Conservation (phyloP, 495 filamentous ascomycete species). For the Diplogelasinospora grovesii region DNA sequence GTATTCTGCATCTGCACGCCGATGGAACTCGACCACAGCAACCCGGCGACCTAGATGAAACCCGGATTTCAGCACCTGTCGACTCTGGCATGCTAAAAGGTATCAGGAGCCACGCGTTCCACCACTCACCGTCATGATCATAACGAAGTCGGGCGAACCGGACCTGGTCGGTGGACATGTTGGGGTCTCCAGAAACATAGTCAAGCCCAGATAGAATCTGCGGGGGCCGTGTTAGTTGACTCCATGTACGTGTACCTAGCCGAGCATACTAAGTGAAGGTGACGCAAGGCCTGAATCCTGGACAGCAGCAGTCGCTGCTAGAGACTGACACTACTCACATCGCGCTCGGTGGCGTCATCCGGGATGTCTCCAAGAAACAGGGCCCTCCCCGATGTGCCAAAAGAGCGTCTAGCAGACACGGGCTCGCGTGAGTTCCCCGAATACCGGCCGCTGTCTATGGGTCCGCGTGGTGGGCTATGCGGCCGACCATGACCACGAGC, state of each 20-base stretch:
- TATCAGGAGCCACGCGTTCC: no score
- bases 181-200: conserved; percentile 18
- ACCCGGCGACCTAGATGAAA: conserved; percentile 22
- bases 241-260: no score
- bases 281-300: neutral
- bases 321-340: no score
- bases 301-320: neutral
- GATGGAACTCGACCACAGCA: conserved; percentile 32
- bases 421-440: neutral
- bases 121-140: conserved; percentile 23
- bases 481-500: no score
- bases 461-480: neutral
- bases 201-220: conserved; percentile 28
- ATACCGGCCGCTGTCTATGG: neutral
- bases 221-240: no score
- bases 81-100: no score
- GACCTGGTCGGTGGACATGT: conserved; percentile 24
- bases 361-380: conserved; percentile 21
- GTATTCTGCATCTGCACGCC: conserved; percentile 45
- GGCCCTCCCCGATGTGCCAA: conserved; percentile 5
- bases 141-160: conserved; percentile 19
- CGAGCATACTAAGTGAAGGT: no score
- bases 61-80: conserved; percentile 1
- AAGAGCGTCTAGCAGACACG: neutral
- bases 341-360: conserved; percentile 25